Evolutionary conservation across 768 basidiomycete genomes (phyloP).

Genomic region (Hebeloma cylindrosporum): DNA sequence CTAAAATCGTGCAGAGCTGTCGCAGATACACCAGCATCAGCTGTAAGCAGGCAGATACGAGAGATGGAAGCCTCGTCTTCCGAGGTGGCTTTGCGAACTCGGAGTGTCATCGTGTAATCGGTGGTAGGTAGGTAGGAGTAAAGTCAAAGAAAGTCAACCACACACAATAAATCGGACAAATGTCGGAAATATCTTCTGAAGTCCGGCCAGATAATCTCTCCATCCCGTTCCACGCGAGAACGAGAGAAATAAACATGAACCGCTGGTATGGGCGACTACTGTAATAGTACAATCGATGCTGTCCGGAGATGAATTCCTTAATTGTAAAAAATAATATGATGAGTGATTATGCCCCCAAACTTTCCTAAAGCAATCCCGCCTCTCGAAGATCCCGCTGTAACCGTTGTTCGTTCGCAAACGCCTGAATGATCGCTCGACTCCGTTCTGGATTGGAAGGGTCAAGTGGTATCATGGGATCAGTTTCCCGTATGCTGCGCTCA

Average conservation of each 20-base stretch:
- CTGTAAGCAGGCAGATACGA: conserved; percentile 73
- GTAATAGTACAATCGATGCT: conserved; percentile 17
- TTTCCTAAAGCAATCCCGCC: conserved; percentile 58
- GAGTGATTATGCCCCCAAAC: not conserved
- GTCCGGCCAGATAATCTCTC: no score
- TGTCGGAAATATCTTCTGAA: no score
- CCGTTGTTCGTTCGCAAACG: conserved; percentile 53
- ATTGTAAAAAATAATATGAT: not conserved
- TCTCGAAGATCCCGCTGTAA: conserved; percentile 59
- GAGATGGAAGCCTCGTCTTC: conserved; percentile 60
- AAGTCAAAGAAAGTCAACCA: not conserved
- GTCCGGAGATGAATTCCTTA: conserved; percentile 1
- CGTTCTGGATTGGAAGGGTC: conserved; percentile 41
- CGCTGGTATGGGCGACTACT: conserved; percentile 12
- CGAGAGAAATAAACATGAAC: not conserved
- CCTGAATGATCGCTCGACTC: conserved; percentile 42
- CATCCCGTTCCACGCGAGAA: no score
- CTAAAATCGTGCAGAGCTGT: conserved; percentile 57
- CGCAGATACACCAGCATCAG: conserved; percentile 67
- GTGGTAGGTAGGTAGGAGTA: not conserved
- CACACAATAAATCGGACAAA: conserved; percentile 1
- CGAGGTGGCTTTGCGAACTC: conserved; percentile 56
- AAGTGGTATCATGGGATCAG: conserved; percentile 35
- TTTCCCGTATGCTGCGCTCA: conserved; percentile 12
- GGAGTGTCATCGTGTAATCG: conserved; percentile 35